These are phyloP conservation scores for Cyclocybe cylindracea DNA, from an alignment of 768 basidiomycete genomes.

Conservation along the genomic window DNA sequence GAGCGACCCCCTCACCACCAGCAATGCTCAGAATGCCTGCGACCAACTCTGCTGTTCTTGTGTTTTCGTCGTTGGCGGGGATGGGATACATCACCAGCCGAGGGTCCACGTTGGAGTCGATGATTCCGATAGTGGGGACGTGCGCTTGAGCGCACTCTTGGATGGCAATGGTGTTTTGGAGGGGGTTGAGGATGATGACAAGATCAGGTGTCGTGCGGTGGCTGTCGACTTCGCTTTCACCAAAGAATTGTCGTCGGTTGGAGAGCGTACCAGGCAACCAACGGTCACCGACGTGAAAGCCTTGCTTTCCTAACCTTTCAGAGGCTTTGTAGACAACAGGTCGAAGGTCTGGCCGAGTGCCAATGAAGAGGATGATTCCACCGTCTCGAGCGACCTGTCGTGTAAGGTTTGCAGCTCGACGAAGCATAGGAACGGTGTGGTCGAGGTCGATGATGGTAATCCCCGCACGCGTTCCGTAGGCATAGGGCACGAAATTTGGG, in stretches of 20 bases:
- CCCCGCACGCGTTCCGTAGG: conserved; percentile 88
- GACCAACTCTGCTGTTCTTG: conserved; percentile 87
- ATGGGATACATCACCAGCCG: conserved; percentile 97
- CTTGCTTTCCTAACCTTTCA: conserved; percentile 75
- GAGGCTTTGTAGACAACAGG: conserved; percentile 78
- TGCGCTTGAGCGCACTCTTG: conserved; percentile 89
- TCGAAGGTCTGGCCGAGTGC: conserved; percentile 80
- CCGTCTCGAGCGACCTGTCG: conserved; percentile 79
- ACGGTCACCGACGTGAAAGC: conserved; percentile 81
- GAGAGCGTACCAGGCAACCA: conserved; percentile 98
- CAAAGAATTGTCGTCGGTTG: conserved; percentile 77
- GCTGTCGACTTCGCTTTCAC: conserved; percentile 50
- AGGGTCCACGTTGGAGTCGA: conserved; percentile 96
- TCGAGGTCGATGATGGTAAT: conserved; percentile 95
- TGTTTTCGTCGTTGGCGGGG: conserved; percentile 96
- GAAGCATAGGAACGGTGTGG: conserved; percentile 87
- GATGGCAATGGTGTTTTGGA: conserved; percentile 81
- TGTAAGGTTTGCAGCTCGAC: conserved; percentile 87
- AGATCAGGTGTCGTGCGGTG: conserved; percentile 79
- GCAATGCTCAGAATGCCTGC: conserved; percentile 90
- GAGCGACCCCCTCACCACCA: conserved; percentile 67
- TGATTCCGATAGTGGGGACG: conserved; percentile 91
- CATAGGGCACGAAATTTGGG: conserved; percentile 87
- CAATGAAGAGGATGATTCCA: conserved; percentile 88
- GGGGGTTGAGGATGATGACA: conserved; percentile 88